Conservation (phyloP, 441 rosid genomes). For the Bruguiera hainesii region DNA sequence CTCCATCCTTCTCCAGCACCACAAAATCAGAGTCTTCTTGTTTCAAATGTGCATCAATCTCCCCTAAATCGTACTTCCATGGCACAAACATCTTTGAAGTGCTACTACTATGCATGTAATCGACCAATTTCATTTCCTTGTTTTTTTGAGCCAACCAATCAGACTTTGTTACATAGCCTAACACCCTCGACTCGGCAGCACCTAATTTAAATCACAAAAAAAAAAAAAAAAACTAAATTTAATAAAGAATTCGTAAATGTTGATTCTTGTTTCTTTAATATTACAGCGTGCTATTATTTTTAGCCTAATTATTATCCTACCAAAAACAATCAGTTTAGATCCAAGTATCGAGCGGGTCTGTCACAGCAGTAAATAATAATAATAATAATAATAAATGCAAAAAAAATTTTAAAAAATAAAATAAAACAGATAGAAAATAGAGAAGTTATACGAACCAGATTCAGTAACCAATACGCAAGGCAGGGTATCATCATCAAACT, state of each 20-base stretch:
- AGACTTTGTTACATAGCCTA: constrained; percentile 59
- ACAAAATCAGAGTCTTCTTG: constrained; percentile 49
- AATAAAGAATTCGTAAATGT: neutral
- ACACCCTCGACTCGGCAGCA: constrained; percentile 36
- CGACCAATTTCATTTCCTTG: constrained; percentile 47
- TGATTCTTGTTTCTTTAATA: too few relatives aligned
- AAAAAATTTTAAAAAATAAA: neutral
- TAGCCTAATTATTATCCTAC: too few relatives aligned
- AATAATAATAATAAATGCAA: neutral
- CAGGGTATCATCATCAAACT: constrained; percentile 30
- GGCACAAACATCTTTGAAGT: constrained; percentile 41
- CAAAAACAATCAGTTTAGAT: too few relatives aligned
- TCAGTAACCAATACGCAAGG: constrained; percentile 47
- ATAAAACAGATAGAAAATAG: neutral
- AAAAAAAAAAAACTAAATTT: constrained; percentile 12
- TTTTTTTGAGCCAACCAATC: constrained; percentile 45
- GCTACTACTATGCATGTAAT: constrained; percentile 52
- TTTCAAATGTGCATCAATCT: constrained; percentile 43
- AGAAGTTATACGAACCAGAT: constrained; percentile 29
- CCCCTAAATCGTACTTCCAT: constrained; percentile 50
- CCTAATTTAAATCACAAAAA: constrained; percentile 39
- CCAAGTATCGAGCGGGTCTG: too few relatives aligned
- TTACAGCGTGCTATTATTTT: too few relatives aligned
- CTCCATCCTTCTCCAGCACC: constrained; percentile 50
- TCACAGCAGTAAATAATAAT: neutral